Conservation (phyloP, 371 early-diverging fungal species). For the Mucor lusitanicus region DNA sequence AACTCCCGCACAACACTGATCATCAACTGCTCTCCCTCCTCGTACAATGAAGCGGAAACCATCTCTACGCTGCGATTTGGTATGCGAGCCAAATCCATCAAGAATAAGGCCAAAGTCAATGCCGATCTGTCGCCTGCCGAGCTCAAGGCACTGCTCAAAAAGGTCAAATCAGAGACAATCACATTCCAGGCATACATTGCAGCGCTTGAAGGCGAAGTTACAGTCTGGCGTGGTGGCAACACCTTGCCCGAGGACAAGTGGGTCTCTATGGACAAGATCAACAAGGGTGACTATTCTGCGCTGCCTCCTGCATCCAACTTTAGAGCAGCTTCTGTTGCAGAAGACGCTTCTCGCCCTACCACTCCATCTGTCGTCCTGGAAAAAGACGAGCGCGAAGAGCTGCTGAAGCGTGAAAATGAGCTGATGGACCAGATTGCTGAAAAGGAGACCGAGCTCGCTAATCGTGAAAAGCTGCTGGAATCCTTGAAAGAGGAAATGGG, state of each 20-base stretch:
- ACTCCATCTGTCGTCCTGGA: conserved; percentile 79
- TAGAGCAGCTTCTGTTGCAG: conserved; percentile 31
- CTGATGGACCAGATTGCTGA: conserved; percentile 88
- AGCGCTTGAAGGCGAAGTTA: conserved; percentile 86
- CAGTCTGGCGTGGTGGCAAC: conserved; percentile 86
- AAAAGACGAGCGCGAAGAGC: conserved; percentile 93
- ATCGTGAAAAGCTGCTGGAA: conserved; percentile 58
- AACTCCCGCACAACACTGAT: conserved; percentile 96
- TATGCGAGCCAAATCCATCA: conserved; percentile 95
- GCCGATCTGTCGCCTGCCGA: conserved; percentile 91
- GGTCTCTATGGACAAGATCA: conserved; percentile 72
- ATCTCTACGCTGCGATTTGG: conserved; percentile 96
- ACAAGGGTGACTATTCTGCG: conserved; percentile 49
- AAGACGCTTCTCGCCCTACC: conserved; percentile 65
- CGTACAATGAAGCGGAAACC: conserved; percentile 96
- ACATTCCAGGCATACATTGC: conserved; percentile 81
- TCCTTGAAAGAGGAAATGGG: conserved; percentile 68
- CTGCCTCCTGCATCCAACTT: conserved; percentile 53
- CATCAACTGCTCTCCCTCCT: conserved; percentile 96
- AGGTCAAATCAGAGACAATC: conserved; percentile 78
- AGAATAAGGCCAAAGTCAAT: conserved; percentile 98
- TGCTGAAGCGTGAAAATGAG: conserved; percentile 92
- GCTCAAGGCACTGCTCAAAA: conserved; percentile 90
- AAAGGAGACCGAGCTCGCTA: conserved; percentile 73
- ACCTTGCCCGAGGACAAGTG: conserved; percentile 74